Conservation (phyloP, 345 rosid species). For the Syzygium grande region DNA sequence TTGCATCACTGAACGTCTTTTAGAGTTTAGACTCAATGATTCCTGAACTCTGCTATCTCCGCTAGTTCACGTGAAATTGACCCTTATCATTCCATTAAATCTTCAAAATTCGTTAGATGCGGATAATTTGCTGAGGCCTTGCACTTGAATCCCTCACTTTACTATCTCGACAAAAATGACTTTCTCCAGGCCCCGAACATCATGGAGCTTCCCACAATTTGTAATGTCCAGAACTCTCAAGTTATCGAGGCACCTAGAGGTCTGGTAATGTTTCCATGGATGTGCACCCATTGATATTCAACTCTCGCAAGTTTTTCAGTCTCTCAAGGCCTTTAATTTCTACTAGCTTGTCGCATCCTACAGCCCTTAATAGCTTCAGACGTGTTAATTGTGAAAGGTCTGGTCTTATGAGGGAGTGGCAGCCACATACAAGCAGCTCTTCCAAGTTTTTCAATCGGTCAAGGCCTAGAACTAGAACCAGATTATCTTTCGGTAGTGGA, state of each 20-base stretch:
- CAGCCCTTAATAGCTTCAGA: neutral
- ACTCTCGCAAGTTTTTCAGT: neutral
- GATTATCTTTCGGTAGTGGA: no score
- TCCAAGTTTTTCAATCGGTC: no score
- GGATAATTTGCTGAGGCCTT: neutral
- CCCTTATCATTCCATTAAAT: neutral
- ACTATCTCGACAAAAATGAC: neutral
- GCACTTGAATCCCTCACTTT: neutral
- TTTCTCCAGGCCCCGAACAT: neutral
- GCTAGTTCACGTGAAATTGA: neutral
- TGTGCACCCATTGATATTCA: neutral
- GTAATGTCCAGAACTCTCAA: no score
- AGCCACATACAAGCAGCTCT: neutral
- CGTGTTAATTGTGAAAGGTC: neutral
- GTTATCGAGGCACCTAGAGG: neutral
- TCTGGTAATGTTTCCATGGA: neutral
- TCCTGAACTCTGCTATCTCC: neutral
- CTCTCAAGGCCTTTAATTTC: neutral
- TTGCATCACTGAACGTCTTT: neutral
- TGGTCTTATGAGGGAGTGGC: neutral
- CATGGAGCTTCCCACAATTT: neutral
- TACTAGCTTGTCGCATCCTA: neutral
- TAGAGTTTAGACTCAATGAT: no score
- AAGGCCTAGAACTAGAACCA: no score
- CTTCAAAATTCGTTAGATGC: neutral